Percentiles rank a stretch among this genome's conserved stretches.
phyloP scores from a whole-genome alignment of 495 filamentous ascomycete species.

The Saxophila tyrrhenica region DNA sequence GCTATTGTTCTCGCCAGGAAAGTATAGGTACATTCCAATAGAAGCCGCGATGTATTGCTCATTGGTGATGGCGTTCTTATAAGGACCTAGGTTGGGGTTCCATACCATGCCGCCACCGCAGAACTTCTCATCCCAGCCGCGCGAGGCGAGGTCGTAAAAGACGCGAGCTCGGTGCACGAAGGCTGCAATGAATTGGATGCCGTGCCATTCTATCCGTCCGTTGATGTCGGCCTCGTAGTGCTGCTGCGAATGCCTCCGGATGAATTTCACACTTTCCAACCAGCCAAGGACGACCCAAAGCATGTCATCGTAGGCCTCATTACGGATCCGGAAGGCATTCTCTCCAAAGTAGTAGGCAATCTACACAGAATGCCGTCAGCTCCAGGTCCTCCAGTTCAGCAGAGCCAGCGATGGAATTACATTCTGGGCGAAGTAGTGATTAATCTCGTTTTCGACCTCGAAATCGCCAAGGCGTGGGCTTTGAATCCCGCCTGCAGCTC shows the following conservation, averaged over 20 bases:
- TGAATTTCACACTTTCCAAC: constrained; percentile 73
- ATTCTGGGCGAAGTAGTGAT: constrained; percentile 68
- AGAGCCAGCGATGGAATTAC: too few relatives aligned
- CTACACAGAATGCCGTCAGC: background rate
- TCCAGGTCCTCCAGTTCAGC: background rate
- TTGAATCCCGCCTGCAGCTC: constrained; percentile 12
- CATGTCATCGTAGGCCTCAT: constrained; percentile 90
- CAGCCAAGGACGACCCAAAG: constrained; percentile 92
- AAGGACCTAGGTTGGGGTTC: constrained; percentile 70
- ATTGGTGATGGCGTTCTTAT: constrained; percentile 98
- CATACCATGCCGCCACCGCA: constrained; percentile 90
- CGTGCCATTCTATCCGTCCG: constrained; percentile 49
- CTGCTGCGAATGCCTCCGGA: constrained; percentile 42
- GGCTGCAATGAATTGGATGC: constrained; percentile 57
- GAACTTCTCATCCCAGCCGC: constrained; percentile 71
- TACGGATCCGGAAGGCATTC: constrained; percentile 60
- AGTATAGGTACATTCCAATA: constrained; percentile 82
- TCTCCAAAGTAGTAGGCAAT: constrained; percentile 78
- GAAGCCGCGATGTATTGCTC: constrained; percentile 77
- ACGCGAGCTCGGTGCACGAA: constrained; percentile 80
- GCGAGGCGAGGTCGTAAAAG: constrained; percentile 73
- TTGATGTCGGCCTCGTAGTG: constrained; percentile 23
- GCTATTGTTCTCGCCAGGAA: constrained; percentile 63
- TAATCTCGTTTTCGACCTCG: constrained; percentile 59
- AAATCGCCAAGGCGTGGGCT: constrained; percentile 25